Percentiles rank a stretch among this genome's conserved stretches.
Conservation (phyloP, 805 yeast genomes). For the Hanseniaspora pseudoguilliermondii region DNA sequence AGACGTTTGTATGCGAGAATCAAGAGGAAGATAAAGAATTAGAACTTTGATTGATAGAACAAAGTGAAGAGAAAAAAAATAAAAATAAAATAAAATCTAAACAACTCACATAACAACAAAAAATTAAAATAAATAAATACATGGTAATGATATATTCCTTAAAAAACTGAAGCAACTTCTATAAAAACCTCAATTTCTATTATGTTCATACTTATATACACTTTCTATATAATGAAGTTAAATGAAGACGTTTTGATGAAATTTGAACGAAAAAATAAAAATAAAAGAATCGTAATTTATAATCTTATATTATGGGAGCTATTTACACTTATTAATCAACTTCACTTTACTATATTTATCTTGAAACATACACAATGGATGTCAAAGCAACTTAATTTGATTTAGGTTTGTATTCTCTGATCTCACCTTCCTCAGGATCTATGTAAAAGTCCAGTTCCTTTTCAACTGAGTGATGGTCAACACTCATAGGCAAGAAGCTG, state of each 20-base stretch:
- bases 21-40: no score
- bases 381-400: neutral
- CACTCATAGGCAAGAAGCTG: slow-evolving; percentile 40
- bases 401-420: neutral
- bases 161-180: neutral
- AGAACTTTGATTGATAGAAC: no score
- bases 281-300: no score
- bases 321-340: neutral
- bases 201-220: neutral
- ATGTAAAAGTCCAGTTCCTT: neutral
- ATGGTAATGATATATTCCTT: neutral
- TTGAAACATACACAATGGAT: no score
- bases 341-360: no score
- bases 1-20: no score
- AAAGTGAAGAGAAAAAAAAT: neutral
- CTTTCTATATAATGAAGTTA: no score
- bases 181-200: neutral
- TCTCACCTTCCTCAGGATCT: neutral
- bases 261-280: neutral
- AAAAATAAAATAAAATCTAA: neutral
- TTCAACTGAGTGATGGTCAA: slow-evolving; percentile 35
- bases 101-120: neutral
- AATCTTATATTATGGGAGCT: neutral
- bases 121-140: neutral
- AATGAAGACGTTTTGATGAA: no score